These are phyloP conservation scores for Licmophora abbreviata DNA, from an alignment of 108 stramenopile genomes.

Conservation along the genomic window DNA sequence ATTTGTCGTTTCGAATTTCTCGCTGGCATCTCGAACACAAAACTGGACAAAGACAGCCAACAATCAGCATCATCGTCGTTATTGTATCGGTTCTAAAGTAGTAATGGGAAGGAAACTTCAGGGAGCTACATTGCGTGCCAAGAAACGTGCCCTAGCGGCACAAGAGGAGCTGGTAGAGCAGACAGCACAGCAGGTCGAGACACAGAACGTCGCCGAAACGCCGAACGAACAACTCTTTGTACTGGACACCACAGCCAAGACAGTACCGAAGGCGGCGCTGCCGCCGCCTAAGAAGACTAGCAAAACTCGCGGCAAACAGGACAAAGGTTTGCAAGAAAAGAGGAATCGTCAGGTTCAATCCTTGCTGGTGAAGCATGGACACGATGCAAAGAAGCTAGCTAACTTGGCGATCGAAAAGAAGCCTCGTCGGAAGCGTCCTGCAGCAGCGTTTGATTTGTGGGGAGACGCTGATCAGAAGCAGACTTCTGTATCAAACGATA, in stretches of 20 bases:
- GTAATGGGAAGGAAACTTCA: constrained; percentile 64
- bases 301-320: constrained; percentile 19
- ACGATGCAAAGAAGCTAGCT: constrained; percentile 22
- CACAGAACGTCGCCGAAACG: constrained; percentile 27
- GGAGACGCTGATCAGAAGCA: constrained; percentile 11
- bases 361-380: constrained; percentile 24
- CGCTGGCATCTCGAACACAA: no score
- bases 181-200: constrained; percentile 33
- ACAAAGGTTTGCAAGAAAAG: constrained; percentile 35
- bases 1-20: no score
- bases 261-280: constrained; percentile 13
- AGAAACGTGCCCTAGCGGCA: constrained; percentile 45
- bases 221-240: constrained; percentile 71
- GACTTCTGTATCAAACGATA: neutral
- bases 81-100: no score
- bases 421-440: constrained; percentile 3
- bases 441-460: constrained; percentile 71
- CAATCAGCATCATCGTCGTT: no score
- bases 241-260: constrained; percentile 46
- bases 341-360: constrained; percentile 47
- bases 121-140: constrained; percentile 51
- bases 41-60: no score
- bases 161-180: constrained; percentile 39
- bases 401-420: constrained; percentile 15
- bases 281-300: constrained; percentile 7